Evolutionary conservation across 768 basidiomycete genomes (phyloP), one percentile per base, ranked within the genome.

Genomic region (Pholiota microspora): DNA sequence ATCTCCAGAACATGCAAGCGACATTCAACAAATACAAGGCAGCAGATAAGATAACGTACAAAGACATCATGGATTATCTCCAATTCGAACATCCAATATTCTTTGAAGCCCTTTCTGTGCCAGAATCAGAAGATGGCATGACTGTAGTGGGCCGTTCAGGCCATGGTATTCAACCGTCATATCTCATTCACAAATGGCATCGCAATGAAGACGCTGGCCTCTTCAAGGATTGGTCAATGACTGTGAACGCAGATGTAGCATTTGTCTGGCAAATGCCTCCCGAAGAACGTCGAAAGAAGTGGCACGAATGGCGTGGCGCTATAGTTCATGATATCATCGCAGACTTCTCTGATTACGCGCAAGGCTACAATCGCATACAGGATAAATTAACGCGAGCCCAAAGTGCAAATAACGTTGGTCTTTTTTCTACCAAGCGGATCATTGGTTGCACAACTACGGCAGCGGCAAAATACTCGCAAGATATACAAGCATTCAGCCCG

Each of bases 401-500:
- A 32, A 45, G 12, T 31, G 51, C 38, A 29, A 40, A 31, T 68
- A 70, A 65, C 5, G 53, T 63, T 0, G 65, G 60, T 0, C 56
- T 78, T 7, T 62, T 86, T 24, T 64, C 62, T 47, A 66, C 52
- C 35, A 85, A 83, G 63, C 68, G 81, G 2, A 77, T 88, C 48
- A 82, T 88, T 10, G 86, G 78, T 0, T 86, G 85, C 55, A 88
- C 86, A 0, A 88, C 86, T 0, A 86, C 86, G 0, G 86, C 75
- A 1, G 86, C 86, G 0, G 86, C 86, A 0, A 88, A 81, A 65
- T 85, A 80, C 59, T 66, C 69, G 0, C 67, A 73, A 1, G 70
- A 69, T 15, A 76, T 88, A 27, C 77, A 71, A 24, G 73, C 72
- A 0, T 77, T 73, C 7, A 66, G 68, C 1, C 81, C 84, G 0